These are phyloP conservation scores for Bipolaris oryzae DNA, from an alignment of 2,329 filamentous ascomycete species.

Conservation along the genomic window DNA sequence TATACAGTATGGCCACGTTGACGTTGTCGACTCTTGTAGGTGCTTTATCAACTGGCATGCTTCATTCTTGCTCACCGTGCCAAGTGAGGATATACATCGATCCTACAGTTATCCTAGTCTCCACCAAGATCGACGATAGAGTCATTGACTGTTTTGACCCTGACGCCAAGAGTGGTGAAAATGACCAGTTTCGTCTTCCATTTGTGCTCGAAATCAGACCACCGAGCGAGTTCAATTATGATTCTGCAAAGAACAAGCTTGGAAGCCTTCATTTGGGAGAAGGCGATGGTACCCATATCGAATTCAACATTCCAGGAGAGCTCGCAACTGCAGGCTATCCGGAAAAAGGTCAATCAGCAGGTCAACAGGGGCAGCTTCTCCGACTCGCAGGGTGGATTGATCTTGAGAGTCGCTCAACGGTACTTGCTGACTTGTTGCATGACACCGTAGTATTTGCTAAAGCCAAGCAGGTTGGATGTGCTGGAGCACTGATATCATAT, in stretches of 20 bases:
- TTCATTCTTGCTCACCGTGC: neutral
- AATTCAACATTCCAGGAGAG: slow-evolving; percentile 68
- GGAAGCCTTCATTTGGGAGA: slow-evolving; percentile 62
- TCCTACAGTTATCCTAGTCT: slow-evolving; percentile 65
- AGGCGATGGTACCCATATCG: slow-evolving; percentile 55
- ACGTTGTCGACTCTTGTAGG: slow-evolving; percentile 59
- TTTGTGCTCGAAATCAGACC: slow-evolving; percentile 71
- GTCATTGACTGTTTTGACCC: slow-evolving; percentile 54
- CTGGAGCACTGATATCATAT: slow-evolving; percentile 83
- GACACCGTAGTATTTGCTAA: slow-evolving; percentile 4
- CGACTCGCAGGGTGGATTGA: slow-evolving; percentile 74
- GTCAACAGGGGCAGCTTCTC: slow-evolving; percentile 67
- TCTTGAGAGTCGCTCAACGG: slow-evolving; percentile 73
- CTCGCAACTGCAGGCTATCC: slow-evolving; percentile 46
- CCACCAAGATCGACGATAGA: slow-evolving; percentile 61
- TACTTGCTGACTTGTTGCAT: slow-evolving; percentile 50
- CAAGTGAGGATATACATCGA: slow-evolving; percentile 66
- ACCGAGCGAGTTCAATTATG: slow-evolving; percentile 73
- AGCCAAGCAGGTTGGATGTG: slow-evolving; percentile 72
- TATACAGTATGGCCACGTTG: slow-evolving; percentile 69
- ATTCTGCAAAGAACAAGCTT: slow-evolving; percentile 70
- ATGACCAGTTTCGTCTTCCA: slow-evolving; percentile 59
- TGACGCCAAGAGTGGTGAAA: slow-evolving; percentile 46
- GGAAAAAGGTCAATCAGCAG: slow-evolving; percentile 56
- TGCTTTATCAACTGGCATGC: neutral